Base-by-base conservation (phyloP, 768 basidiomycete species). In the Termitomyces sp. region DNA sequence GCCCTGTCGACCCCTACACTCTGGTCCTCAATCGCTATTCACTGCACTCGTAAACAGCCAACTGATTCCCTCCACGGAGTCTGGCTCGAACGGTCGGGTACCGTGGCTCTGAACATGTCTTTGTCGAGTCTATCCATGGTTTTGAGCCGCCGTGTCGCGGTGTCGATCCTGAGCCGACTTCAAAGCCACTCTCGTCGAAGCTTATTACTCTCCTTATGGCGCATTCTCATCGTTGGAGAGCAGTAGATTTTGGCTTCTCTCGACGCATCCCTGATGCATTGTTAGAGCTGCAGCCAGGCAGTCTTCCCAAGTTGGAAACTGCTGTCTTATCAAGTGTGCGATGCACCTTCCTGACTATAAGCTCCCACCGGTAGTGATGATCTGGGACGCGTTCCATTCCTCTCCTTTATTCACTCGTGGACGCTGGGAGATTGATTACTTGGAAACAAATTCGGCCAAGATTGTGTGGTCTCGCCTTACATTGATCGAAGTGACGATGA, bases 181-280 rank as follows among this genome's bases (percentile, higher is more conserved):
- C 41, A 27, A 32, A 42, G 9, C 37, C 57, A 27, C 14, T 53
- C 31, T 21, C 31, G 12, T 23, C 17, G n/a, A 50, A 40, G 6
- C 21, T 53, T n/a, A 38, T 59, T 7, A 32, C 52, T 32, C 57
- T 59, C 16, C 53, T 59, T 12, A 43, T 53, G 10, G 31, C 40
- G 4, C 57, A 59, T 34, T 16, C 47, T 1, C 46, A 43, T 35
- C 57, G 57, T 27, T 59, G 57, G 57, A 59, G 54, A 34, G 40
- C 40, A 3, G 48, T 59, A 10, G 32, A 59, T 11, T 59, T 59
- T 23, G 21, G 38, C 40, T 59, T 59, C 19, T 35, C 53, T 10
- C 7, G 16, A 8, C 8, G 44, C 21, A 25, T 59, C 11, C 41
- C 52, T 3, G 16, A 25, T 2, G 52, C 37, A 7, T 32, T 59